A percentile compares a stretch with the other conserved stretches of the same genome.
These are phyloP conservation scores for Dipteronia sinensis DNA, from an alignment of 345 rosid genomes.

Conservation along the genomic window DNA sequence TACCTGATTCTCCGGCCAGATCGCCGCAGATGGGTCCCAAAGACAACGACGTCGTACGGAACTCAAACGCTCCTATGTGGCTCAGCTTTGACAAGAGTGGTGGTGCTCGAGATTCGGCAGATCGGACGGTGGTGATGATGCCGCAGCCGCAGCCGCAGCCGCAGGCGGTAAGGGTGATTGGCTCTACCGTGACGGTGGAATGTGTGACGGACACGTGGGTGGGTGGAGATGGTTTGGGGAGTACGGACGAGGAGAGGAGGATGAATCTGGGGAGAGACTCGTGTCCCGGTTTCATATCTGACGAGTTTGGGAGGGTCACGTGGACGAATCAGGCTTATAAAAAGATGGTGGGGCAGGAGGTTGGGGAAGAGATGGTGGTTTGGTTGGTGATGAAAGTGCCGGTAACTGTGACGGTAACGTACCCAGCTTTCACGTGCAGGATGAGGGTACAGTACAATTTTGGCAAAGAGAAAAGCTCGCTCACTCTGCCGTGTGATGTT, in stretches of 20 bases:
- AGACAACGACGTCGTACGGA: constrained; percentile 15
- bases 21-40: constrained; percentile 19
- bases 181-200: constrained; percentile 74
- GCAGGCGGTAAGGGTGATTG: constrained; percentile 28
- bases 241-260: constrained; percentile 59
- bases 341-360: constrained; percentile 53
- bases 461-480: constrained; percentile 52
- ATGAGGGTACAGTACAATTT: constrained; percentile 63
- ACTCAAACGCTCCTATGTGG: constrained; percentile 42
- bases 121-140: constrained; percentile 24
- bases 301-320: constrained; percentile 59
- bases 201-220: constrained; percentile 71
- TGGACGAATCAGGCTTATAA: constrained; percentile 75
- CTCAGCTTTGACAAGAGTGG: constrained; percentile 42
- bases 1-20: constrained; percentile 49
- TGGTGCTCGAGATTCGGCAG: constrained; percentile 13
- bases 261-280: constrained; percentile 58
- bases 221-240: constrained; percentile 51
- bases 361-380: constrained; percentile 42
- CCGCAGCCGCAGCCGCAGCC: constrained; percentile 25
- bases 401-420: constrained; percentile 30
- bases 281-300: constrained; percentile 85
- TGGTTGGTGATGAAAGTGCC: constrained; percentile 65
- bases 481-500: constrained; percentile 79
- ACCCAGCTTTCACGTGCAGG: constrained; percentile 68